Base-by-base conservation (phyloP, 202 grass and related monocot species). In the Elaeis oleifera region DNA sequence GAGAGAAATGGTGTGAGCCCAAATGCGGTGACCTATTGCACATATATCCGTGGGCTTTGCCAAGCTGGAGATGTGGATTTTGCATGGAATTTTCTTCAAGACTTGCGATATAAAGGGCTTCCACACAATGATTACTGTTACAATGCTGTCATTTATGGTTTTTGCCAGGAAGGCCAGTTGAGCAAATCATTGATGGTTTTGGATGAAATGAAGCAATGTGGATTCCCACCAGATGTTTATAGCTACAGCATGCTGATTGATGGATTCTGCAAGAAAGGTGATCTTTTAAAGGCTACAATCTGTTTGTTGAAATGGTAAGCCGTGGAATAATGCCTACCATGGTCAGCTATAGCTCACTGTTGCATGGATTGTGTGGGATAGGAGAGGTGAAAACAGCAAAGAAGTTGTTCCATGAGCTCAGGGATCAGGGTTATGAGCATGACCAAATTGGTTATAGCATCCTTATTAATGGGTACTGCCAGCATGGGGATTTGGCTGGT, bases 61-160 rank as follows among this genome's bases (percentile, higher is more conserved):
- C 23, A n/a, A 3, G 53, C 68, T 50, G 54, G 68, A 5, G 21
- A 49, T 25, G 54, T 59, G 57, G 68, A 59, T 15, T 20, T 8
- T 57, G 66, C 66, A 44, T 70, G 13, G 16, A 1, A 31, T 32
- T 60, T 71, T 49, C 39, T 71, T 21, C 18, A 51, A 9, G 18
- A 71, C 18, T 59, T 71, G 44, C 54, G 14, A 31, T 6, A n/a
- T 7, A 55, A 60, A 59, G 16, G 57, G 19, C 20, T 49, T 20
- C 15, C 54, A n/a, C 3, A 15, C 18, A 71, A 71, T 60, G 21
- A 13, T 71, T 59, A 58, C 21, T 71, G 53, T 25, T 71, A 58
- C 68, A 71, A 71, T 50, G 36, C 68, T 32, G 48, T 71, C 49
- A 59, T 71, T 50, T 53, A 39, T 71, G 68, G 68, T 23, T 71